Conservation (phyloP, 768 basidiomycete genomes). For the Russula foetens region DNA sequence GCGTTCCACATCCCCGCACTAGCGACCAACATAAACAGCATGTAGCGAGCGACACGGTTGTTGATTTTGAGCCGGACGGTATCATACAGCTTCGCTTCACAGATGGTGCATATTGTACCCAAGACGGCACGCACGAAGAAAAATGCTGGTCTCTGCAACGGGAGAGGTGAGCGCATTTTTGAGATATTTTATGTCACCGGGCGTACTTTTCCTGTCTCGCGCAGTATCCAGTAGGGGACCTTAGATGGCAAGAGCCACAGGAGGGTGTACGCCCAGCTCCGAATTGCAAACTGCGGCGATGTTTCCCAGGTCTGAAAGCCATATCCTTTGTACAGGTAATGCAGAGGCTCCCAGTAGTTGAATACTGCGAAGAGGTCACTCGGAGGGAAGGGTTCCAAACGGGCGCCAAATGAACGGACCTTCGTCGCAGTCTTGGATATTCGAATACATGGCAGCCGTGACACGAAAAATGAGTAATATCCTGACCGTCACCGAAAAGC, state of each 20-base stretch:
- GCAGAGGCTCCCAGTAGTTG: constrained; percentile 99
- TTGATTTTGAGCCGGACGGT: constrained; percentile 75
- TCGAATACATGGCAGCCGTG: constrained; percentile 87
- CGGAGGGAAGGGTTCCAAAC: background rate
- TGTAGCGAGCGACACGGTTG: constrained; percentile 86
- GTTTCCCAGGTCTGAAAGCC: constrained; percentile 99
- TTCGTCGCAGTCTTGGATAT: constrained; percentile 95
- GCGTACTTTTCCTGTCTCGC: constrained; percentile 66
- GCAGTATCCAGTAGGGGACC: constrained; percentile 39
- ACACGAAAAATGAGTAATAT: constrained; percentile 76
- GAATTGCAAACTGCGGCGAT: constrained; percentile 81
- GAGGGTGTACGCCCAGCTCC: constrained; percentile 91
- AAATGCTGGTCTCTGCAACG: constrained; percentile 71
- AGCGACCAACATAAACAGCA: constrained; percentile 76
- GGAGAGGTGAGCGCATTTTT: constrained; percentile 11
- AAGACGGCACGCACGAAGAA: constrained; percentile 81
- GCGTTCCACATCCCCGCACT: constrained; percentile 97
- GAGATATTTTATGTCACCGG: background rate
- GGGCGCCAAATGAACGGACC: constrained; percentile 38
- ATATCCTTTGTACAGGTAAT: constrained; percentile 76
- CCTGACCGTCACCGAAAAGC: constrained; percentile 76
- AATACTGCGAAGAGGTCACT: constrained; percentile 49
- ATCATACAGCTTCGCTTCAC: constrained; percentile 80
- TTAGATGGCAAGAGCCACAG: constrained; percentile 67
- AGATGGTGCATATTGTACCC: constrained; percentile 60